These are phyloP conservation scores for Boletus subparvulus DNA, from an alignment of 768 basidiomycete species.

Conservation along the genomic window DNA sequence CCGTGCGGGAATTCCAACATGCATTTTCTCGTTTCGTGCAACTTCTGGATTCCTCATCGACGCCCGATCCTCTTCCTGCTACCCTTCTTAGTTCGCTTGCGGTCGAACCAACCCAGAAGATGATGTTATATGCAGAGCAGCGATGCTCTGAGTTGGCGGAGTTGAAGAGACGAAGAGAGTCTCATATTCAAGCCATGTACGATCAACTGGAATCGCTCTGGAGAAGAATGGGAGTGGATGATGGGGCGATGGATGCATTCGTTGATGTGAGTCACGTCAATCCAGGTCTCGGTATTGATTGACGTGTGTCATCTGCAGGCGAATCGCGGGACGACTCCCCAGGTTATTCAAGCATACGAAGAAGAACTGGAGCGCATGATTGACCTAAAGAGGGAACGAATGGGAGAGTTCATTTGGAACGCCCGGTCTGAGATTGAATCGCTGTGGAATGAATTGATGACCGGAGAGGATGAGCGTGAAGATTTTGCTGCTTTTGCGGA, in stretches of 20 bases:
- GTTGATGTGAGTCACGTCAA: conserved; percentile 54
- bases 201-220: conserved; percentile 91
- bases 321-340: conserved; percentile 78
- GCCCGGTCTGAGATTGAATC: conserved; percentile 77
- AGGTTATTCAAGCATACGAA: conserved; percentile 79
- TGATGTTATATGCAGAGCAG: conserved; percentile 70
- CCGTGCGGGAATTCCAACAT: conserved; percentile 46
- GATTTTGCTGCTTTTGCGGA: conserved; percentile 83
- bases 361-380: conserved; percentile 89
- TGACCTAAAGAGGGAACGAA: conserved; percentile 81
- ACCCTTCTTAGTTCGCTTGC: conserved; percentile 37
- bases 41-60: conserved; percentile 46
- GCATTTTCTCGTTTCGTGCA: conserved; percentile 64
- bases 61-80: conserved; percentile 21
- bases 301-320: conserved; percentile 20
- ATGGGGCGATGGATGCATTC: conserved; percentile 86
- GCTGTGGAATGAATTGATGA: conserved; percentile 86
- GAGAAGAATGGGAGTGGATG: conserved; percentile 78
- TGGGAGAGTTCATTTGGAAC: conserved; percentile 80
- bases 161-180: conserved; percentile 71
- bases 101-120: conserved; percentile 72
- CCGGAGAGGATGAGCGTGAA: conserved; percentile 76
- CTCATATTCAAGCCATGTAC: conserved; percentile 89
- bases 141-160: conserved; percentile 63
- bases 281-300: not conserved